A percentile compares a stretch with the other conserved stretches of the same genome.
phyloP scores from a whole-genome alignment of 176 grass and related monocot species.

The Ananas comosus region DNA sequence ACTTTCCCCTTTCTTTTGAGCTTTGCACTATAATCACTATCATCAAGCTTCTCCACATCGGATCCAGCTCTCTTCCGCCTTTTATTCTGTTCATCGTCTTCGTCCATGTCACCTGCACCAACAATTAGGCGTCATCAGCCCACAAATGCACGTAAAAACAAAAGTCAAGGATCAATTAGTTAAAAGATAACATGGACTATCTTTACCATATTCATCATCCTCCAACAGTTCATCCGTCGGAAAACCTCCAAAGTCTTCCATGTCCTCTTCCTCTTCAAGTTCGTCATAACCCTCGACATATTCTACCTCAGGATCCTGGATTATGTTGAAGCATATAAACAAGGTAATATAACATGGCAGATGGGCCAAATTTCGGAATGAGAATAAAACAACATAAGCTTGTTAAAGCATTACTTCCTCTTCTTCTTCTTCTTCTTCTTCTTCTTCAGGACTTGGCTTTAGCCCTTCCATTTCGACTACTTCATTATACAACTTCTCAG shows the following conservation, averaged over 20 bases:
- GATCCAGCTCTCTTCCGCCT: constrained; percentile 24
- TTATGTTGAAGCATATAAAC: neutral
- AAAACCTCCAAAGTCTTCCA: constrained; percentile 66
- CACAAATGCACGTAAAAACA: neutral
- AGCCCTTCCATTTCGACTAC: constrained; percentile 40
- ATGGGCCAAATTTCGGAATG: neutral
- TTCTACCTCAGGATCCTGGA: constrained; percentile 53
- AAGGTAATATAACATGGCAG: neutral
- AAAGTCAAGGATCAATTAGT: neutral
- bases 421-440: constrained; percentile 55
- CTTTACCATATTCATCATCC: constrained; percentile 31
- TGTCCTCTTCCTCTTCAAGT: constrained; percentile 71
- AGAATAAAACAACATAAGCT: constrained; percentile 19
- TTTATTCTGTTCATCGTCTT: constrained; percentile 35
- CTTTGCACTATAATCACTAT: constrained; percentile 30
- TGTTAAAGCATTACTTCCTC: constrained; percentile 28
- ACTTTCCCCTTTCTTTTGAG: constrained; percentile 53
- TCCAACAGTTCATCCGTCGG: neutral
- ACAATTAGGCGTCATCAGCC: neutral
- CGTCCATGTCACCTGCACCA: constrained; percentile 29
- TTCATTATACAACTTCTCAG: constrained; percentile 31
- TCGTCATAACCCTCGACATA: constrained; percentile 71
- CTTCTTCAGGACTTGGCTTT: constrained; percentile 28
- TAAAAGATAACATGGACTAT: neutral
- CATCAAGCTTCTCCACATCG: constrained; percentile 25